phyloP scores from a whole-genome alignment of 2,329 filamentous ascomycete species.

The Fusarium sp. region DNA sequence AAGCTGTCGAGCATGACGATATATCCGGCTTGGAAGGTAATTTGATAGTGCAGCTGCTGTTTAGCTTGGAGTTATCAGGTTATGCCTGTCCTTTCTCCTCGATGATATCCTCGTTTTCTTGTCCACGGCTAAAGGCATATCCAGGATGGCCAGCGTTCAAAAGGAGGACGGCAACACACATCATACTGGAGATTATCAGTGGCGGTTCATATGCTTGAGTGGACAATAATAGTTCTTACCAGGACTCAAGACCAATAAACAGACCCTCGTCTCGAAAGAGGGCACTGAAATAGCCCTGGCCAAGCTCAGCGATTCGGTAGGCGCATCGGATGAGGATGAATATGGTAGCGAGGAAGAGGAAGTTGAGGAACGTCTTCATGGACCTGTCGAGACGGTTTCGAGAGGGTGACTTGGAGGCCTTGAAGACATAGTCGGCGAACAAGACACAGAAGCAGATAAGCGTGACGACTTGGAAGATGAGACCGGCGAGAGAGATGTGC shows the following conservation, averaged over 20 bases:
- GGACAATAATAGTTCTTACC: slow-evolving; percentile 19
- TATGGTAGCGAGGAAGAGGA: slow-evolving; percentile 60
- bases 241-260: slow-evolving; percentile 41
- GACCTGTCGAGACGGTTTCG: slow-evolving; percentile 45
- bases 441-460: slow-evolving; percentile 56
- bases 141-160: slow-evolving; percentile 40
- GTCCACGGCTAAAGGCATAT: slow-evolving; percentile 17
- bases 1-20: no score
- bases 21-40: no score
- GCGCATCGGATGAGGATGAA: slow-evolving; percentile 65
- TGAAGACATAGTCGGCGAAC: slow-evolving; percentile 54
- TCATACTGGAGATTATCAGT: slow-evolving; percentile 32
- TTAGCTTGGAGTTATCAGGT: not conserved
- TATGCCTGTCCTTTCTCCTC: slow-evolving; percentile 9
- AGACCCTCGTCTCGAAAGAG: slow-evolving; percentile 40
- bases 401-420: slow-evolving; percentile 41
- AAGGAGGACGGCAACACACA: slow-evolving; percentile 36
- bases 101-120: slow-evolving; percentile 1
- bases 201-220: not conserved
- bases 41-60: not conserved
- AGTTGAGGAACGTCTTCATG: slow-evolving; percentile 60
- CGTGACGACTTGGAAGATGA: slow-evolving; percentile 61
- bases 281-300: slow-evolving; percentile 58
- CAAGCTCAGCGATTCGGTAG: slow-evolving; percentile 67
- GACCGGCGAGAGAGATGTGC: slow-evolving; percentile 60